These are phyloP conservation scores for Hippophae gyantsensis DNA, from an alignment of 306 rosid genomes.

Conservation along the genomic window DNA sequence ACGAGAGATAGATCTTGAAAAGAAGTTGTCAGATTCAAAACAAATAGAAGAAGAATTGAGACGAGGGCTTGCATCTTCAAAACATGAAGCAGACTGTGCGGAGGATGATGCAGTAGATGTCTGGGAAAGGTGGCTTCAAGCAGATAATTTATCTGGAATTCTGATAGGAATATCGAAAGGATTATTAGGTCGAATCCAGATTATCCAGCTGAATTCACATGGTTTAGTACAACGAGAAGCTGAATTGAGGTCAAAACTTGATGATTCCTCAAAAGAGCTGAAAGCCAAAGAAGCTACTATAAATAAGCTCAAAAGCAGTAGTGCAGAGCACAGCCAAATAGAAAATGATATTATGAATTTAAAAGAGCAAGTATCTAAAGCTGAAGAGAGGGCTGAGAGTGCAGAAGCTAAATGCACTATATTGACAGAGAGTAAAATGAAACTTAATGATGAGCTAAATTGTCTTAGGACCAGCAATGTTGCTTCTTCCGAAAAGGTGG, in stretches of 20 bases:
- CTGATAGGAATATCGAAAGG: conserved; percentile 63
- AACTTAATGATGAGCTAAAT: conserved; percentile 36
- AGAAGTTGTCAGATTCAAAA: conserved; percentile 40
- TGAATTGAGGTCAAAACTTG: conserved; percentile 48
- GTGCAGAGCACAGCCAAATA: conserved; percentile 24
- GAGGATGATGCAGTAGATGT: conserved; percentile 55
- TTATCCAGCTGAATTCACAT: conserved; percentile 57
- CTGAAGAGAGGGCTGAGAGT: conserved; percentile 35
- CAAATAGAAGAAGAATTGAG: conserved; percentile 41
- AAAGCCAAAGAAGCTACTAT: conserved; percentile 28
- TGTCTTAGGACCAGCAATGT: conserved; percentile 27
- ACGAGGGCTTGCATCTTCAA: conserved; percentile 31
- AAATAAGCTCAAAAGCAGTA: conserved; percentile 23
- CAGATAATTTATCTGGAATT: conserved; percentile 46
- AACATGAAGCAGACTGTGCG: conserved; percentile 33
- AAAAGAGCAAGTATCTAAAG: conserved; percentile 30
- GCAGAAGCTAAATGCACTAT: conserved; percentile 34
- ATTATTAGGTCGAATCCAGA: conserved; percentile 49
- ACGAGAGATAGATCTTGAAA: conserved; percentile 74
- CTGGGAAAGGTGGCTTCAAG: conserved; percentile 56
- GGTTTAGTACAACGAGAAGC: conserved; percentile 47
- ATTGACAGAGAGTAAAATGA: conserved; percentile 27
- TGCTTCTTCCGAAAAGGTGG: conserved; percentile 31
- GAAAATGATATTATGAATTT: conserved; percentile 27
- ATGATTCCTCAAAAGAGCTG: conserved; percentile 28